Base-by-base conservation (phyloP, 768 basidiomycete species). In the Suillus subaureus region DNA sequence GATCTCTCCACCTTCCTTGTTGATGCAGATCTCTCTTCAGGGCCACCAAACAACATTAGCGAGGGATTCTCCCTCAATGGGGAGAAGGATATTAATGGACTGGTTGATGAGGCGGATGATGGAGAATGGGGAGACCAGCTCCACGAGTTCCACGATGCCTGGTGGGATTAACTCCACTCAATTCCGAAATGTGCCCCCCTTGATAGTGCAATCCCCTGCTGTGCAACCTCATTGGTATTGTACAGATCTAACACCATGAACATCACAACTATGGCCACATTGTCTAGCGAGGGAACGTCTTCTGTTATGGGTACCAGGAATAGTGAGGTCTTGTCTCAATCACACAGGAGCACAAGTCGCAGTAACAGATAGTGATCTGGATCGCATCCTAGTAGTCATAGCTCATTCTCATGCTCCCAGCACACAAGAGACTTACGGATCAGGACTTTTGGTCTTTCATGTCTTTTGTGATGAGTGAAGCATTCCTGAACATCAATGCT, bases 361-460 rank as follows among this genome's bases (percentile, higher is more conserved):
- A 6, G 6, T 60, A 18, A 12, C 43, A 2, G 31, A 58, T 7
- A 28, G 4, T 4, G 31, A 64, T 8, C 8, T 60, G 39, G 21
- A 66, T 0, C 67, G 72, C 0, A 74, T 83, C 1, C 52, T 65
- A 0, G 54, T 60, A 0, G 74, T 79, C 0, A 66, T 79, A 5
- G 40, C 39, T 1, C 39, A 49, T 0, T 72, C 74, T 0, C 82
- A 75, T 75, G 74, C 70, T 0, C 66, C 71, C 2, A 62, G 65
- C 13, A 84, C 81, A 0, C 47, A 63, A 1, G 72, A 74, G 26
- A 69, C 75, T 0, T 84, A 85, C 65, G 57, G 57, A 0, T 35
- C 79, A 0, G 81, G 83, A 1, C 71, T 85, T 0, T 69, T 82
- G 0, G 65, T 71, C 0, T 85, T 56, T 52, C 83, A 84, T 47